Percentiles rank a stretch among this genome's conserved stretches.
These are phyloP conservation scores for Lentinula sp. DNA, from an alignment of 768 basidiomycete species.

Conservation along the genomic window DNA sequence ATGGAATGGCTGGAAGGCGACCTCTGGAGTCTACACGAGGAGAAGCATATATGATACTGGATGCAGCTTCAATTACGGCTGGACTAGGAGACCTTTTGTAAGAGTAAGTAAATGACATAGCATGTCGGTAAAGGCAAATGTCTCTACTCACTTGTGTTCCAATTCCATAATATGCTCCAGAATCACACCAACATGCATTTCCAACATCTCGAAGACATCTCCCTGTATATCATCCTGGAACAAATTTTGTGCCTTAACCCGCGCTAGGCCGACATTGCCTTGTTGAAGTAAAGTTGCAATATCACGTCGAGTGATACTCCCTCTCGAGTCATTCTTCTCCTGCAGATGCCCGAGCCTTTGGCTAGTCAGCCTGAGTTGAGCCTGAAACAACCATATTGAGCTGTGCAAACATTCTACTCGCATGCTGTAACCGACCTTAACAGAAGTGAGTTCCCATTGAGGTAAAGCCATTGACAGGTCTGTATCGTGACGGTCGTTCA, in stretches of 20 bases:
- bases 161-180: slow-evolving; percentile 55
- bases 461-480: slow-evolving; percentile 6
- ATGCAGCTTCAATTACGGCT: slow-evolving; percentile 56
- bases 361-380: slow-evolving; percentile 55
- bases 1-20: slow-evolving; percentile 15
- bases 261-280: slow-evolving; percentile 55
- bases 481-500: slow-evolving; percentile 6
- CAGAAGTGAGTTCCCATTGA: slow-evolving; percentile 27
- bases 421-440: slow-evolving; percentile 24
- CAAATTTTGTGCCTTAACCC: slow-evolving; percentile 66
- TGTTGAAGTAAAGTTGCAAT: slow-evolving; percentile 62
- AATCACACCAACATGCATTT: slow-evolving; percentile 60
- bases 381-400: slow-evolving; percentile 28
- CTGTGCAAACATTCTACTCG: background rate
- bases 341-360: slow-evolving; percentile 67
- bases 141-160: slow-evolving; percentile 35
- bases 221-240: slow-evolving; percentile 56
- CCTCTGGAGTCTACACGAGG: slow-evolving; percentile 55
- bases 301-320: slow-evolving; percentile 56
- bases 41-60: slow-evolving; percentile 60
- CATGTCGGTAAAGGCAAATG: background rate
- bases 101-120: slow-evolving; percentile 1
- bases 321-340: slow-evolving; percentile 61
- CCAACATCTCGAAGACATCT: slow-evolving; percentile 60
- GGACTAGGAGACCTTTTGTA: slow-evolving; percentile 37